Percentiles rank a stretch among this genome's conserved stretches.
Conservation (phyloP, 75 land plant genomes). For the Sequoia sempervirens region DNA sequence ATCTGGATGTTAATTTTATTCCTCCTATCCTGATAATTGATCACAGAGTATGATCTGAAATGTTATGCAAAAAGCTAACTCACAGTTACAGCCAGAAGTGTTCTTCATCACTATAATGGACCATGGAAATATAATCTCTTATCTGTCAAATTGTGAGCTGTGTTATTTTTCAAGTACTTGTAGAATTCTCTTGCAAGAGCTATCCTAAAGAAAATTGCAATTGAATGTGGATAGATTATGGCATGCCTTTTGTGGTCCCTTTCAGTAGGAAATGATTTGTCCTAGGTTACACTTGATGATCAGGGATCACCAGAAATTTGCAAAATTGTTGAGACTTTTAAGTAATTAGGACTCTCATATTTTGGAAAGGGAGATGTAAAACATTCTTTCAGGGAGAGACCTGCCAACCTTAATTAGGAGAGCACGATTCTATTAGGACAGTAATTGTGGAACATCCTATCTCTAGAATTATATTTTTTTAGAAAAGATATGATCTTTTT, state of each 20-base stretch:
- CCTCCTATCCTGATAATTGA: too few relatives aligned
- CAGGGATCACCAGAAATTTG: not conserved
- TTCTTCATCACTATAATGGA: too few relatives aligned
- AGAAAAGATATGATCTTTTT: not conserved
- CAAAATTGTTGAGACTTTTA: not conserved
- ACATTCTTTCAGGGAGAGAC: not conserved
- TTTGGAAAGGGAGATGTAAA: not conserved
- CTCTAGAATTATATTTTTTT: not conserved
- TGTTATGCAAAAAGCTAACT: too few relatives aligned
- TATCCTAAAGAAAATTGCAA: not conserved
- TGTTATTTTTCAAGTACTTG: not conserved
- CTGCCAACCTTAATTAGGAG: not conserved
- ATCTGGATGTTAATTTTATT: too few relatives aligned
- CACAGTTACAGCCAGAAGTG: too few relatives aligned
- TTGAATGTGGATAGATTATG: not conserved
- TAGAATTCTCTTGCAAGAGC: not conserved
- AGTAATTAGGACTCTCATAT: not conserved
- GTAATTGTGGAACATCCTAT: slow-evolving; percentile 30
- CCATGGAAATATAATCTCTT: too few relatives aligned
- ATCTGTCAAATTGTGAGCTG: not conserved
- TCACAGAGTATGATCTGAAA: too few relatives aligned
- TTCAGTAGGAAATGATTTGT: not conserved
- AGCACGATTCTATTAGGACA: not conserved
- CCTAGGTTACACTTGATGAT: not conserved
- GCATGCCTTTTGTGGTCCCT: not conserved